Conservation (phyloP, 2,329 filamentous ascomycete species). For the Phialocephala sp. region DNA sequence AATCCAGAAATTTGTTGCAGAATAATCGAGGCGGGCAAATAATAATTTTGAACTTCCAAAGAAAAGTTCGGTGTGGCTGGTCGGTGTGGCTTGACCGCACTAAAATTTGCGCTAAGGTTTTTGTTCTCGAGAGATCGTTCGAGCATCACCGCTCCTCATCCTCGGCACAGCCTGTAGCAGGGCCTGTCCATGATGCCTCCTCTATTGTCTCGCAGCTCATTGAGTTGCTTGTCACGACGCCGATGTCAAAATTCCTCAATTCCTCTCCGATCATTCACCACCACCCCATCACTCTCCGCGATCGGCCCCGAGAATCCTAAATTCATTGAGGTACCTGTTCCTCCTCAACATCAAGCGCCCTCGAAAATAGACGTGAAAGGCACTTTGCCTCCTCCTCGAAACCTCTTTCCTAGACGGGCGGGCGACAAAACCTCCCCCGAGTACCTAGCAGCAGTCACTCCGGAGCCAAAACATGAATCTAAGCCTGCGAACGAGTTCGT, state of each 20-base stretch:
- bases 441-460: slow-evolving; percentile 67
- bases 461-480: slow-evolving; percentile 50
- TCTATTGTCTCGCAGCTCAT: slow-evolving; percentile 35
- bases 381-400: slow-evolving; percentile 80
- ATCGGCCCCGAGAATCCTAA: slow-evolving; percentile 85
- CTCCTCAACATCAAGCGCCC: slow-evolving; percentile 64
- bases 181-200: slow-evolving; percentile 37
- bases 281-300: slow-evolving; percentile 48
- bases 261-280: slow-evolving; percentile 51
- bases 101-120: slow-evolving; percentile 32
- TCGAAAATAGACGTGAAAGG: slow-evolving; percentile 66
- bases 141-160: slow-evolving; percentile 13
- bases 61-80: slow-evolving; percentile 26
- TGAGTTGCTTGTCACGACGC: slow-evolving; percentile 42
- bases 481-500: slow-evolving; percentile 39
- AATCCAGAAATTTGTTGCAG: slow-evolving; percentile 25
- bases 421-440: slow-evolving; percentile 64
- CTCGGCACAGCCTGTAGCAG: slow-evolving; percentile 16
- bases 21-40: slow-evolving; percentile 33
- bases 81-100: slow-evolving; percentile 28
- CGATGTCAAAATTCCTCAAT: slow-evolving; percentile 41
- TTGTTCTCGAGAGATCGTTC: slow-evolving; percentile 14
- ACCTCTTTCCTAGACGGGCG: slow-evolving; percentile 70
- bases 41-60: slow-evolving; percentile 24
- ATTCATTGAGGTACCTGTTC: slow-evolving; percentile 81